These are phyloP conservation scores for Trichoderma afroharzianum DNA, from an alignment of 2,329 filamentous ascomycete genomes.

Conservation along the genomic window DNA sequence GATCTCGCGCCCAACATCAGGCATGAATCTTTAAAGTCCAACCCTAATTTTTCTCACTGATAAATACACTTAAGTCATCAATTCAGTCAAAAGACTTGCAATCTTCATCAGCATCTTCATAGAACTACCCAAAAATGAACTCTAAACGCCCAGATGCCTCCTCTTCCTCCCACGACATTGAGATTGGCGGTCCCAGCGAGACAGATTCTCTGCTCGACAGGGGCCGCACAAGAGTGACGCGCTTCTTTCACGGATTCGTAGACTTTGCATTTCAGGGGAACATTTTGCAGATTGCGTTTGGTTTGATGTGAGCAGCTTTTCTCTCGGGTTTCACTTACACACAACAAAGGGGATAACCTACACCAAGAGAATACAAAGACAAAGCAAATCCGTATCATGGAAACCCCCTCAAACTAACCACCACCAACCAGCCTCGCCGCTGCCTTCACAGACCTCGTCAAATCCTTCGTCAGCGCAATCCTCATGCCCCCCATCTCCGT, in stretches of 20 bases:
- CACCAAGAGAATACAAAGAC: background rate
- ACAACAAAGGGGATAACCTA: background rate
- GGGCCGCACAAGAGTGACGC: conserved; percentile 45
- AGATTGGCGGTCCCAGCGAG: conserved; percentile 24
- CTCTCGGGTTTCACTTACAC: background rate
- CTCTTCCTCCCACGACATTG: background rate
- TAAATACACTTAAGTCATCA: background rate
- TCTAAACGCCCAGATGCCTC: conserved; percentile 8
- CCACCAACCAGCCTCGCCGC: conserved; percentile 57
- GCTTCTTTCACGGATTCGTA: conserved; percentile 60
- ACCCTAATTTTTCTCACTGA: background rate
- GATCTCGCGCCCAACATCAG: background rate
- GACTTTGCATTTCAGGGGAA: conserved; percentile 74
- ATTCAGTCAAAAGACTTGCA: background rate
- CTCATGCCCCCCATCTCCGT: conserved; percentile 67
- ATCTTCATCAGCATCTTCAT: background rate
- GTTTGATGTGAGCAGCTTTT: conserved; percentile 57
- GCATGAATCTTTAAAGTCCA: background rate
- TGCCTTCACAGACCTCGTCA: conserved; percentile 68
- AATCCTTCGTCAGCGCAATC: conserved; percentile 67
- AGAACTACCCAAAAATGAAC: background rate
- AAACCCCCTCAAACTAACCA: background rate
- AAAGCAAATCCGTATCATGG: background rate
- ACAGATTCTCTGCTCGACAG: conserved; percentile 42
- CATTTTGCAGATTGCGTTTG: conserved; percentile 71